Base-by-base conservation (phyloP, 352 stramenopile species). In the Globisporangium solare region DNA sequence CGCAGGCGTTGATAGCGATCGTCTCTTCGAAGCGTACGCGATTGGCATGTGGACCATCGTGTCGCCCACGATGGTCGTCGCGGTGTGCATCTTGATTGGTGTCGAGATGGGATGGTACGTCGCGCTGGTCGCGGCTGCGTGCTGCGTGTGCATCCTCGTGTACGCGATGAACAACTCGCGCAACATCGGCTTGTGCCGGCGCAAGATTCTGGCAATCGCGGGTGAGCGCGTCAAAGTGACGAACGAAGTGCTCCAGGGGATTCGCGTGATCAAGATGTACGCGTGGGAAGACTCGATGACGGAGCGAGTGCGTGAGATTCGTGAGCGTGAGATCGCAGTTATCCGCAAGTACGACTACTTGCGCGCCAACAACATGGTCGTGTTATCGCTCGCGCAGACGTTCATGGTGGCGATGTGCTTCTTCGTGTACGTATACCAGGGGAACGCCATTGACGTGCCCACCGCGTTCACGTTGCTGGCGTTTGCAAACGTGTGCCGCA, bases 241-340 rank as follows among this genome's bases (percentile, higher is more conserved):
- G n/a, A 96, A 94, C 55, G 94, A 98, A 70, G 84, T 95, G 18
- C 74, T 98, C 4, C 68, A 88, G 18, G 94, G 92, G 10, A 95
- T 98, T 54, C 73, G 89, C 49, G 85, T 89, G 51, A 81, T 96
- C 37, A 97, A 97, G 56, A 88, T 97, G 66, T 95, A 96, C 52
- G 82, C 79, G 21, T 97, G 87, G 88, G 78, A 88, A 54, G 57
- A 70, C 27, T 74, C 73, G 2, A 61, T 87, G 7, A 43, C 54
- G 17, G 54, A 54, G 2, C 67, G 70, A 1, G 62, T 88, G 24
- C 57, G 57, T 13, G 47, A 61, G 47, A 77, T 87, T 47, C 77
- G 77, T 3, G 61, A 56, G 1, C 61, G 68, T 18, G 77, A 88
- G 35, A 67, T 84, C 21, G 51, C 50, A 45, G 63, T 69, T 11